These are phyloP conservation scores for Heliamphora pulchella DNA, from an alignment of 179 eudicot genomes.

Conservation along the genomic window DNA sequence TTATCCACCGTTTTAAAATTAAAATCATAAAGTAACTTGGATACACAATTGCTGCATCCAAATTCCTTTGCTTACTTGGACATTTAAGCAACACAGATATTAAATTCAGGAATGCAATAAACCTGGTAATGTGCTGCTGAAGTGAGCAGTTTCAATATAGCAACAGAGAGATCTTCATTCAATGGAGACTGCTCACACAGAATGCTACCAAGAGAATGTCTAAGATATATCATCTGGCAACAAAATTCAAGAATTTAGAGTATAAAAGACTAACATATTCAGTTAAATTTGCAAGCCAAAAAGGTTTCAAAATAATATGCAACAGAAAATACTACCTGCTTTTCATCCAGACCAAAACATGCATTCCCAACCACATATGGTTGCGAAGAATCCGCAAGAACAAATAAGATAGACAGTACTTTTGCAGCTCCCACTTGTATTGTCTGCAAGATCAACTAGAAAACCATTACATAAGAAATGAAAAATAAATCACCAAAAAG, in stretches of 20 bases:
- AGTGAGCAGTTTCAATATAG: conserved; percentile 56
- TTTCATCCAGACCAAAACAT: conserved; percentile 57
- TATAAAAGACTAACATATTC: neutral
- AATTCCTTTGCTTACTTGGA: neutral
- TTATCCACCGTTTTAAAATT: neutral
- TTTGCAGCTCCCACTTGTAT: conserved; percentile 69
- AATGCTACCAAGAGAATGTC: conserved; percentile 43
- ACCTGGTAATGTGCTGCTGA: conserved; percentile 85
- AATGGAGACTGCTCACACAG: conserved; percentile 47
- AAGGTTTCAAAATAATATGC: neutral
- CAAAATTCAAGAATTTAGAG: neutral
- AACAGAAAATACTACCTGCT: conserved; percentile 40
- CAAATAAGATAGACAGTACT: conserved; percentile 57
- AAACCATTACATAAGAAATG: conserved; percentile 8
- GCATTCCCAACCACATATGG: conserved; percentile 43
- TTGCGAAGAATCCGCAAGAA: conserved; percentile 44
- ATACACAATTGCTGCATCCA: too few species aligned
- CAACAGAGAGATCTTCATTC: conserved; percentile 62
- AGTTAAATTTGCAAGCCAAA: neutral
- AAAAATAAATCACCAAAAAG: neutral
- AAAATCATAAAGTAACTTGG: too few species aligned
- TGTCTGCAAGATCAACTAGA: conserved; percentile 39
- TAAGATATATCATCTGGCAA: conserved; percentile 50
- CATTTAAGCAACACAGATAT: neutral
- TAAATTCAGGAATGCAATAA: conserved; percentile 9